Percentiles rank a stretch among this genome's conserved stretches.
These are phyloP conservation scores for Metrosideros polymorpha DNA, from an alignment of 441 rosid genomes.

Conservation along the genomic window DNA sequence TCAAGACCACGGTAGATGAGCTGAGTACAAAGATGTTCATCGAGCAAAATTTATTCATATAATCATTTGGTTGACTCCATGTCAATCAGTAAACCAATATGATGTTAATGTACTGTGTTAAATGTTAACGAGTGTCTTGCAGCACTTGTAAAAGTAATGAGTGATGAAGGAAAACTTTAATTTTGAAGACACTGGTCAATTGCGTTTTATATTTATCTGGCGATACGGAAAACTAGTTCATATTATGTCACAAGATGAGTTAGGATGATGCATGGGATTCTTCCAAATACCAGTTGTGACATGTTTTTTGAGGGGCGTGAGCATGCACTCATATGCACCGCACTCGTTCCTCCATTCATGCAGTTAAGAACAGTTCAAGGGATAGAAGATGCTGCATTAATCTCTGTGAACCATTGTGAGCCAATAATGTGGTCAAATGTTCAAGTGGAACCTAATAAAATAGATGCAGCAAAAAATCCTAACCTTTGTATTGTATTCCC, in stretches of 20 bases:
- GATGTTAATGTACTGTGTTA: neutral
- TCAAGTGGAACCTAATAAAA: neutral
- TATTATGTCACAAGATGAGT: neutral
- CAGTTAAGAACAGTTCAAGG: neutral
- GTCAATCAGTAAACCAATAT: neutral
- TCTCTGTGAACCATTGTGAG: neutral
- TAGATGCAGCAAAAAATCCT: neutral
- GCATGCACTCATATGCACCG: neutral
- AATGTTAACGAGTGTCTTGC: neutral
- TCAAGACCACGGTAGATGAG: neutral
- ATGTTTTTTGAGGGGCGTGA: neutral
- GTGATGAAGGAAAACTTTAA: neutral
- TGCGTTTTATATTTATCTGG: neutral
- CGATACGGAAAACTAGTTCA: neutral
- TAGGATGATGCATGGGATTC: neutral
- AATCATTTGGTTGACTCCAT: neutral
- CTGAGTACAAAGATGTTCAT: neutral
- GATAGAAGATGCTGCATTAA: neutral
- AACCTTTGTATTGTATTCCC: neutral
- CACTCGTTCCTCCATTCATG: neutral
- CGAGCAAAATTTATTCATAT: neutral
- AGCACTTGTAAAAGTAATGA: neutral
- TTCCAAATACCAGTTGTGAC: neutral
- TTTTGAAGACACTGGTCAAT: neutral
- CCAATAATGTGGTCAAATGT: neutral